phyloP scores from a whole-genome alignment of 2,329 filamentous ascomycete species.

The Apiospora phragmitis region DNA sequence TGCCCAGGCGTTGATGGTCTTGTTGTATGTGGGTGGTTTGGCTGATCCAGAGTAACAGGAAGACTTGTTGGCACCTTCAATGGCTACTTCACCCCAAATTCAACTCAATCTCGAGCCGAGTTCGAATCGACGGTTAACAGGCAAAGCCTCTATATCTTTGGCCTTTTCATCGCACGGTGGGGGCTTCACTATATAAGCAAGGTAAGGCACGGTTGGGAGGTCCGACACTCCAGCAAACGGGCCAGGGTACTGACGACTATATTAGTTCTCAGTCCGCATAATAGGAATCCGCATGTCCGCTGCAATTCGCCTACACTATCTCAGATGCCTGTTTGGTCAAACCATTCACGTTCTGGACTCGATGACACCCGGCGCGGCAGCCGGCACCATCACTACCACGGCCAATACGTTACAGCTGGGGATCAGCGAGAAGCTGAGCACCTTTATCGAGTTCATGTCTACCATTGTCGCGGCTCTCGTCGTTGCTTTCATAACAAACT shows the following conservation, averaged over 20 bases:
- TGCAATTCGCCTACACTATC: conserved; percentile 63
- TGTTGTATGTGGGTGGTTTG: background rate
- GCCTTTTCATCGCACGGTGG: conserved; percentile 69
- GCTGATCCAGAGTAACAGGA: conserved; percentile 29
- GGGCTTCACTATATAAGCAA: conserved; percentile 62
- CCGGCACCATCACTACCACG: conserved; percentile 63
- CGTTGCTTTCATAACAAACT: conserved; percentile 58
- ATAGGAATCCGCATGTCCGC: conserved; percentile 63
- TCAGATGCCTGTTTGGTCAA: conserved; percentile 63
- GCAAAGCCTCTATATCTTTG: conserved; percentile 65
- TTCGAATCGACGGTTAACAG: conserved; percentile 45
- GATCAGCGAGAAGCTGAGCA: conserved; percentile 63
- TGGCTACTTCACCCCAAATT: conserved; percentile 37
- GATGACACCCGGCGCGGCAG: conserved; percentile 61
- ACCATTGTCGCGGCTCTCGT: conserved; percentile 54
- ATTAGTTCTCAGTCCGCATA: conserved; percentile 58
- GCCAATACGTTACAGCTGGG: conserved; percentile 66
- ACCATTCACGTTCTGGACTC: conserved; percentile 69
- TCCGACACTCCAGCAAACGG: background rate
- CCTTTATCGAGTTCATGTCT: conserved; percentile 55
- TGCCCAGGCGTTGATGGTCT: conserved; percentile 8
- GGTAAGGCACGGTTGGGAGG: conserved; percentile 31
- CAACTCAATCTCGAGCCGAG: conserved; percentile 33
- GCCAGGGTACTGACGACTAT: background rate
- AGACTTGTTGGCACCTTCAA: conserved; percentile 50